Percentiles rank a stretch among this genome's conserved stretches.
phyloP scores from a whole-genome alignment of 139 green algal species.

The Volvox africanus region DNA sequence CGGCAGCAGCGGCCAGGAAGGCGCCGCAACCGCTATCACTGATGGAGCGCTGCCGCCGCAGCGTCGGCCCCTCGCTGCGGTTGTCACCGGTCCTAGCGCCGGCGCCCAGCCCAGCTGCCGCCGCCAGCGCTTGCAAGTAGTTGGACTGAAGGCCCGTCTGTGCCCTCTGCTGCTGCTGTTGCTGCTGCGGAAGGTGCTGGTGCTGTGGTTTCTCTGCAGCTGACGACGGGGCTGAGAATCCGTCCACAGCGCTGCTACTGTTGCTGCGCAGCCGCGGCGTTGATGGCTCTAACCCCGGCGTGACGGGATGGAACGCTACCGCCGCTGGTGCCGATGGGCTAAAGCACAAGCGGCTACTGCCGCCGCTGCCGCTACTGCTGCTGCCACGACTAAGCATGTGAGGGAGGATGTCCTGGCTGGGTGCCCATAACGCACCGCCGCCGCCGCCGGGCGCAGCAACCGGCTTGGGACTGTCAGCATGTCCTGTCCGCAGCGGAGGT shows the following conservation, averaged over 20 bases:
- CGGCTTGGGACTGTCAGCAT: not conserved
- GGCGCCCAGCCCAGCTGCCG: not conserved
- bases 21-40: conserved; percentile 25
- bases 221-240: not conserved
- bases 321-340: not conserved
- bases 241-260: not conserved
- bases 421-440: not conserved
- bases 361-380: not conserved
- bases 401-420: not conserved
- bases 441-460: not conserved
- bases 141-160: not conserved
- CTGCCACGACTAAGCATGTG: not conserved
- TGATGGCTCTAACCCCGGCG: not conserved
- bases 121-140: not conserved
- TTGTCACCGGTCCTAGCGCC: not conserved
- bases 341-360: not conserved
- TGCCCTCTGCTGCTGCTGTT: not conserved
- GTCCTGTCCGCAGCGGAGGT: not conserved
- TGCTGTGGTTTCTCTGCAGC: not conserved
- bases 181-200: not conserved
- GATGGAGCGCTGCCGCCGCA: not conserved
- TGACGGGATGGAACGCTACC: not conserved
- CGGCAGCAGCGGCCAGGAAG: conserved; percentile 7
- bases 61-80: not conserved
- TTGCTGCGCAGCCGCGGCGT: not conserved